Base-by-base conservation (phyloP, 108 stramenopile species). In the Fragilariopsis cylindrus region DNA sequence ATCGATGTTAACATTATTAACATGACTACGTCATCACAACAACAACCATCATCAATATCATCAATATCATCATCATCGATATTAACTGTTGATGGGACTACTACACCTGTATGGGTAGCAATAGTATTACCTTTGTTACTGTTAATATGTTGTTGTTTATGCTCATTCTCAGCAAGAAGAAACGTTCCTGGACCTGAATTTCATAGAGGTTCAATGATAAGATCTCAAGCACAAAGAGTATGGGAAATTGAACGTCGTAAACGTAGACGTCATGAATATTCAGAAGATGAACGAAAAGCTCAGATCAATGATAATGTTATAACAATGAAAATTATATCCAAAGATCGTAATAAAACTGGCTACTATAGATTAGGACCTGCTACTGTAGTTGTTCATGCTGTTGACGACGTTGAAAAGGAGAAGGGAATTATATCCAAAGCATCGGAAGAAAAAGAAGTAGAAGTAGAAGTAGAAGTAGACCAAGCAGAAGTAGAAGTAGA, bases 131-230 rank as follows among this genome's bases (percentile, higher is more conserved):
- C 30, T 30, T 2, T 30, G 30, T 30, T 30, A 30, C 30, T 30
- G 1, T 30, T 30, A 2, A 30, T 40, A 18, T 60, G 58, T 6
- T 30, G 58, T 9, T 75, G 3, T n/a, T 65, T 55, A n/a, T 75
- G 18, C 2, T n/a, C 12, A 41, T 60, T 65, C 16, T 47, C 3
- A 67, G 66, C 21, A 4, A 47, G 57, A 52, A 50, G 76, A 21
- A 54, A 44, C 0, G 55, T 53, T 7, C 73, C 73, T 8, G 53
- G 69, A 54, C 39, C 42, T 19, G 69, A 70, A 70, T 69, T 47
- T 60, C 69, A 69, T 50, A 70, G 76, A 52, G 76, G 76, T 12
- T 48, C 9, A 15, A 45, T 62, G 48, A 76, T 76, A 62, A 69
- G 76, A 42, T 46, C 47, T n/a, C 60, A 60, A 15, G 69, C 69